Conservation (phyloP, 2,329 filamentous ascomycete genomes). For the Aspergillus sp. region DNA sequence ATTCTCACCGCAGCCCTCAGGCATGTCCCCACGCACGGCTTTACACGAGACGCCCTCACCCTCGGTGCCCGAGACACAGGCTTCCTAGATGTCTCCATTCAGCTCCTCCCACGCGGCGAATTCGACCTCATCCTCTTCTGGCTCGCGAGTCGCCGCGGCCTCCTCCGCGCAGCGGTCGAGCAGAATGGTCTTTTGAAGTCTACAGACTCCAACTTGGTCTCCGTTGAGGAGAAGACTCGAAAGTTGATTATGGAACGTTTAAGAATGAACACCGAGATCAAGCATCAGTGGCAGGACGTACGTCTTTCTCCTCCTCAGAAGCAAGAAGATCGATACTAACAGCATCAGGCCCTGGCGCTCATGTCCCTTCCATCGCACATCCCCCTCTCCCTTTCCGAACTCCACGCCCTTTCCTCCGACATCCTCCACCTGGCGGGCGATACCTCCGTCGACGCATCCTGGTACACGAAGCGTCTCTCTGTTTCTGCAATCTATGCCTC, state of each 20-base stretch:
- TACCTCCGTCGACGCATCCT: slow-evolving; percentile 76
- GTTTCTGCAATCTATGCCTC: slow-evolving; percentile 73
- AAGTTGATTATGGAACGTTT: slow-evolving; percentile 76
- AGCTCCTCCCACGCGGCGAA: slow-evolving; percentile 76
- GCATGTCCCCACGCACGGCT: slow-evolving; percentile 81
- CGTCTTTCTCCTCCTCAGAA: slow-evolving; percentile 31
- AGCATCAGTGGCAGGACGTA: slow-evolving; percentile 86
- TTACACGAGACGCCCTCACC: slow-evolving; percentile 73
- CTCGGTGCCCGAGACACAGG: slow-evolving; percentile 82
- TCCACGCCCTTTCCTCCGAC: slow-evolving; percentile 84
- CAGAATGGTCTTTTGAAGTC: slow-evolving; percentile 31
- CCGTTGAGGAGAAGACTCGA: slow-evolving; percentile 69
- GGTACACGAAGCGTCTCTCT: slow-evolving; percentile 77
- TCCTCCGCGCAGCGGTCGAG: slow-evolving; percentile 42
- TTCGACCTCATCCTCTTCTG: slow-evolving; percentile 73
- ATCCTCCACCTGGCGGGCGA: slow-evolving; percentile 89
- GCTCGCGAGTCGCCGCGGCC: slow-evolving; percentile 46
- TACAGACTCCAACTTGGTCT: slow-evolving; percentile 36
- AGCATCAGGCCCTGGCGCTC: slow-evolving; percentile 74
- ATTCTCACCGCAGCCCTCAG: slow-evolving; percentile 81
- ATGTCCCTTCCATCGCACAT: slow-evolving; percentile 86
- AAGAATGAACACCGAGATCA: slow-evolving; percentile 71
- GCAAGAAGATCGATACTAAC: slow-evolving; percentile 1
- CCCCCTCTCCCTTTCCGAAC: slow-evolving; percentile 74
- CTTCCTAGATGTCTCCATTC: slow-evolving; percentile 83